Conservation (phyloP, 2,329 filamentous ascomycete species). For the Aspergillus proliferans region DNA sequence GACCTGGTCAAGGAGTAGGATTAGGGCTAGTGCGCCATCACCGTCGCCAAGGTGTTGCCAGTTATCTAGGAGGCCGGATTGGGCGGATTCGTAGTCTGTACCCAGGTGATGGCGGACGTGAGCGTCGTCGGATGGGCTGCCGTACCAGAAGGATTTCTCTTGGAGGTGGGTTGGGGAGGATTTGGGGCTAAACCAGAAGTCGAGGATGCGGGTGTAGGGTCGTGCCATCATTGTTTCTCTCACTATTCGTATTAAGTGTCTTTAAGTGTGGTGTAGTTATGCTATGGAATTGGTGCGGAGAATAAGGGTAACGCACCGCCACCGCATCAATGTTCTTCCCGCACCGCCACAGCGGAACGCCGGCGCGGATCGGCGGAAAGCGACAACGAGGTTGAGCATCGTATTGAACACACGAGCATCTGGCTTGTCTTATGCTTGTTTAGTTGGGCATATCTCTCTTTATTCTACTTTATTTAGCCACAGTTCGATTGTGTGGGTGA, state of each 20-base stretch:
- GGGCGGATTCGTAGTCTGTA: slow-evolving; percentile 13
- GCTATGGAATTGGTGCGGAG: background rate
- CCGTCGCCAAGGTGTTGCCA: slow-evolving; percentile 12
- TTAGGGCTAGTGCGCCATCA: slow-evolving; percentile 27
- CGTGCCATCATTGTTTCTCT: background rate
- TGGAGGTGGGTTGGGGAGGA: slow-evolving; percentile 12
- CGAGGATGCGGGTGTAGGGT: slow-evolving; percentile 17
- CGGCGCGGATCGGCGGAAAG: slow-evolving; percentile 19
- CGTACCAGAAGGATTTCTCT: slow-evolving; percentile 18
- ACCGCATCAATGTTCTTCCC: slow-evolving; percentile 28
- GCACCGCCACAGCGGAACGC: slow-evolving; percentile 18
- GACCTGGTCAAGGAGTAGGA: slow-evolving; percentile 36
- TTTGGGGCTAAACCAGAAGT: slow-evolving; percentile 22
- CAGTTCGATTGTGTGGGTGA: background rate
- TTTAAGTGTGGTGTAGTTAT: background rate
- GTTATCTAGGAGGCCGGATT: slow-evolving; percentile 12
- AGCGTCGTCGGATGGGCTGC: slow-evolving; percentile 14
- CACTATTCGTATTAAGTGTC: too few species aligned
- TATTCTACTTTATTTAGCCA: too few species aligned
- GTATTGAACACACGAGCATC: background rate
- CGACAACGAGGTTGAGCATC: slow-evolving; percentile 1
- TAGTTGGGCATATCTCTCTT: background rate
- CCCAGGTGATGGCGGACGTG: slow-evolving; percentile 14
- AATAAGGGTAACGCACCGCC: slow-evolving; percentile 17
- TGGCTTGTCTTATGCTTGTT: background rate